phyloP scores from a whole-genome alignment of 1,284 basidiomycete species.

The Calocybe gambosa region DNA sequence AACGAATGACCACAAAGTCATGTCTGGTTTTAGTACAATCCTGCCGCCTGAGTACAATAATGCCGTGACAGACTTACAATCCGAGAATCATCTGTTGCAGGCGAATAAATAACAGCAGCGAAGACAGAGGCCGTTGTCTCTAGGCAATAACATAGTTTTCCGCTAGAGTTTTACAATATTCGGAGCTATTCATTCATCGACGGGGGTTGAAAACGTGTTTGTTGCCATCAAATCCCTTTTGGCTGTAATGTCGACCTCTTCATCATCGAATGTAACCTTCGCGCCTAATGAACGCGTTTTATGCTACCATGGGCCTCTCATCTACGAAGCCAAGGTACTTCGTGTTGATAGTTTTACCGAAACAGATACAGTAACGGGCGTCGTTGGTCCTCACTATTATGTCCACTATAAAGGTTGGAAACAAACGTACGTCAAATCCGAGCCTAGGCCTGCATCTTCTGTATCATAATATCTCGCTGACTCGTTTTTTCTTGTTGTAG shows the following conservation, averaged over 20 bases:
- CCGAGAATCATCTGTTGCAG: no score
- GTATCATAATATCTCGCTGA: conserved; percentile 7
- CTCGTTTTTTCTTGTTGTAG: conserved; percentile 36
- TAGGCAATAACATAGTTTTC: no score
- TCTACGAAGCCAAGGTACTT: conserved; percentile 94
- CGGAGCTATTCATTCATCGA: no score
- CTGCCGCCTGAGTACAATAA: no score
- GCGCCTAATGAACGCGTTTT: conserved; percentile 72
- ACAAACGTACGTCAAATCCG: conserved; percentile 66
- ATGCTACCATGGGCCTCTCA: conserved; percentile 90
- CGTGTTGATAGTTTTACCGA: conserved; percentile 77
- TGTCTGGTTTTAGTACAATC: no score
- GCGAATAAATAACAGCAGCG: no score
- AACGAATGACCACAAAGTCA: no score
- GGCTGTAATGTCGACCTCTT: conserved; percentile 11
- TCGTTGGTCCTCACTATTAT: conserved; percentile 79
- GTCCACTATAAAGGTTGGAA: conserved; percentile 99
- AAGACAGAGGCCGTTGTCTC: no score
- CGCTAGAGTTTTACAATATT: no score
- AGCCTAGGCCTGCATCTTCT: not conserved
- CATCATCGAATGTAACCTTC: conserved; percentile 19
- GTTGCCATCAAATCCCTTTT: not conserved
- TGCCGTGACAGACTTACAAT: no score
- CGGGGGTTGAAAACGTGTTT: conserved; percentile 8
- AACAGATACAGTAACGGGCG: conserved; percentile 58